Percentiles rank a stretch among this genome's conserved stretches.
Conservation (phyloP, 176 grass and related monocot species). For the Paspalum notatum region DNA sequence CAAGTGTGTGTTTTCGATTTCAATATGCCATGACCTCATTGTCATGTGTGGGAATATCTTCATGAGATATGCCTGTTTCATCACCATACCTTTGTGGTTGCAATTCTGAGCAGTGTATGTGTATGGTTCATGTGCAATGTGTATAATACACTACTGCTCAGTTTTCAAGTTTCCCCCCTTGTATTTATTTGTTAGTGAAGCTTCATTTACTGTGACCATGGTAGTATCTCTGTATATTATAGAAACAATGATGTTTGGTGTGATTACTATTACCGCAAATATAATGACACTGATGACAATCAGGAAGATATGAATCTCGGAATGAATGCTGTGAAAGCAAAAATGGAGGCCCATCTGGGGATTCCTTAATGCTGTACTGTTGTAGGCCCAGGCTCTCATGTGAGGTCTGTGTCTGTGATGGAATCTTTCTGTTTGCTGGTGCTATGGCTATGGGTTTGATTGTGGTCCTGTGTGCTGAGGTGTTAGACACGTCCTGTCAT, state of each 20-base stretch:
- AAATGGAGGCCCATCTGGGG: slow-evolving; percentile 6
- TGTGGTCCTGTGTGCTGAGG: slow-evolving; percentile 45
- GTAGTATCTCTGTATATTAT: neutral
- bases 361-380: slow-evolving; percentile 9
- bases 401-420: neutral
- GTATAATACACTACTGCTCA: neutral
- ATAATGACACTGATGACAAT: neutral
- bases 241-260: neutral
- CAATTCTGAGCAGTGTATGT: slow-evolving; percentile 5
- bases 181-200: slow-evolving; percentile 11
- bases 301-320: neutral
- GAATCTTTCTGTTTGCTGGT: slow-evolving; percentile 33
- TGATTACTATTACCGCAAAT: neutral
- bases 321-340: neutral
- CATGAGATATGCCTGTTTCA: slow-evolving; percentile 24
- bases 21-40: slow-evolving; percentile 17
- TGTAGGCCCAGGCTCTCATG: slow-evolving; percentile 45
- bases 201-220: neutral
- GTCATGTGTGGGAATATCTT: slow-evolving; percentile 8
- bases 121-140: neutral
- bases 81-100: slow-evolving; percentile 11
- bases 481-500: slow-evolving; percentile 14
- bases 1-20: neutral
- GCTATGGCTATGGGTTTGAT: slow-evolving; percentile 5
- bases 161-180: neutral